Conservation (phyloP, 441 rosid genomes). For the Aleurites moluccanus region DNA sequence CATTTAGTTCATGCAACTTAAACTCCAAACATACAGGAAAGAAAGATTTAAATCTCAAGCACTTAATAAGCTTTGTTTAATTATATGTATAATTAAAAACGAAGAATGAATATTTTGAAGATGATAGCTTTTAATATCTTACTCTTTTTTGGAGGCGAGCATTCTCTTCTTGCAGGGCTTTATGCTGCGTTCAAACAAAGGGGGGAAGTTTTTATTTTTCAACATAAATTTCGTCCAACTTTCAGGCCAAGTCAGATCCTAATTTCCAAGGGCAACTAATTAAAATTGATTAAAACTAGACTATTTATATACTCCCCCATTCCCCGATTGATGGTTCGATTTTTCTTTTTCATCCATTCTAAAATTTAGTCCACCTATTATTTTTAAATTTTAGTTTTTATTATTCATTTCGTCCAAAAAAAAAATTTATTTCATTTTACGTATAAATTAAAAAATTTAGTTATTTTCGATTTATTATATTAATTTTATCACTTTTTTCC, state of each 20-base stretch:
- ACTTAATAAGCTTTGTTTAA: not conserved
- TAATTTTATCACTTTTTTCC: too few relatives aligned
- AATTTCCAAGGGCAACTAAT: not conserved
- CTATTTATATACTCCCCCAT: too few relatives aligned
- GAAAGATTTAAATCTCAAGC: not conserved
- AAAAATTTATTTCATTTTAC: too few relatives aligned
- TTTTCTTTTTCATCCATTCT: too few relatives aligned
- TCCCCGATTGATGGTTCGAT: too few relatives aligned
- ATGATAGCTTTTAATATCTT: constrained; percentile 18
- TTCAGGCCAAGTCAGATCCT: not conserved
- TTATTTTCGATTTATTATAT: too few relatives aligned
- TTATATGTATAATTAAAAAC: not conserved
- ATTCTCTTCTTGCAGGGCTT: constrained; percentile 49
- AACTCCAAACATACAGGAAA: constrained; percentile 4
- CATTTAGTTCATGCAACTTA: constrained; percentile 33
- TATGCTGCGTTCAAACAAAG: constrained; percentile 32
- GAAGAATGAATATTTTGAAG: not conserved
- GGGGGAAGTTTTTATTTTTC: not conserved
- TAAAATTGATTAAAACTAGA: not conserved
- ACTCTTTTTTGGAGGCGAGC: constrained; percentile 46
- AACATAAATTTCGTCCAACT: not conserved
- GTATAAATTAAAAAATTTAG: too few relatives aligned
- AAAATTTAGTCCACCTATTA: too few relatives aligned
- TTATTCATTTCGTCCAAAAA: too few relatives aligned
- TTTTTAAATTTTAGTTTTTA: too few relatives aligned